Conservation (phyloP, 208 protist species). For the Herpetomonas tarakana region DNA sequence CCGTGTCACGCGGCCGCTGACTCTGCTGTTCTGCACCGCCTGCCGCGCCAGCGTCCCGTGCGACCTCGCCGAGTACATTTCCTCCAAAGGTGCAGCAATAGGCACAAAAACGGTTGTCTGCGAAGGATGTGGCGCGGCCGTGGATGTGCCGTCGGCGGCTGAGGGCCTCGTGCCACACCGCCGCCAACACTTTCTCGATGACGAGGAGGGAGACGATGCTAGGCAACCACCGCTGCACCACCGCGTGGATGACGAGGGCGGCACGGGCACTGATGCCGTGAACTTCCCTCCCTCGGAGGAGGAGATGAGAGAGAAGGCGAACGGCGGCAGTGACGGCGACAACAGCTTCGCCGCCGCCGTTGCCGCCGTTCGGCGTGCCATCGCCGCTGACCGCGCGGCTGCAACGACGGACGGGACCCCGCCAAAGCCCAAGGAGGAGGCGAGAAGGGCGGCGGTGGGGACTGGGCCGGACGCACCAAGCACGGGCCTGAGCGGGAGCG, state of each 20-base stretch:
- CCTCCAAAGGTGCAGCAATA: no score
- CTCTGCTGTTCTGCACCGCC: neutral
- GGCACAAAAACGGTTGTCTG: no score
- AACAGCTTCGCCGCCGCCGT: neutral
- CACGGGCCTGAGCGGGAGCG: neutral
- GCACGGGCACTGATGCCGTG: neutral
- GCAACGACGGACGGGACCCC: no score
- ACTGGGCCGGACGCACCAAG: no score
- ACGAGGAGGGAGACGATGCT: neutral
- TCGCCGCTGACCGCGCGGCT: neutral
- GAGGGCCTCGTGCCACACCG: no score
- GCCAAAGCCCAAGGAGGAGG: no score
- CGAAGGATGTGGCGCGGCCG: no score
- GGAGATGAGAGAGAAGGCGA: neutral
- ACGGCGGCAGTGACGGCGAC: neutral
- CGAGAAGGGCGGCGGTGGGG: no score
- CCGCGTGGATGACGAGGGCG: neutral
- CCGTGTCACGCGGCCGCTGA: neutral
- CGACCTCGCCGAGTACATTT: neutral
- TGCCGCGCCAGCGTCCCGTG: neutral
- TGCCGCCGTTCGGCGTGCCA: neutral
- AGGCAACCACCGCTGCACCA: neutral
- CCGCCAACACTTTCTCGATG: no score
- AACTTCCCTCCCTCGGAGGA: neutral
- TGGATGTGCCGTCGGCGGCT: no score